phyloP scores from a whole-genome alignment of 371 early-diverging fungal genomes.

The Circinella minor region DNA sequence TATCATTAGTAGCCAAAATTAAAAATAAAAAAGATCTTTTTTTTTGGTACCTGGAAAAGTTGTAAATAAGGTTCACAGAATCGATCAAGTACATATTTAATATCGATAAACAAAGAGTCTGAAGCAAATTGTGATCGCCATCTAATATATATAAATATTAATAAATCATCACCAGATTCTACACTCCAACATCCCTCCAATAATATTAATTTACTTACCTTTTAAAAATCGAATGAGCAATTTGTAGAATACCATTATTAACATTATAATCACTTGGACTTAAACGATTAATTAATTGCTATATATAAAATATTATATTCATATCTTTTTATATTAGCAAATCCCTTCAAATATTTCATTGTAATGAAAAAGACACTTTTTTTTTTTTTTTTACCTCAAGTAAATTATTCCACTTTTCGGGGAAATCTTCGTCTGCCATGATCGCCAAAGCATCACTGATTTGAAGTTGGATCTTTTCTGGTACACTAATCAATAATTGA shows the following conservation, averaged over 20 bases:
- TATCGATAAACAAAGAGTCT: conserved; percentile 81
- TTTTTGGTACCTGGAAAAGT: conserved; percentile 70
- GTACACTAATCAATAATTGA: conserved; percentile 81
- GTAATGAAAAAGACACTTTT: too few relatives aligned
- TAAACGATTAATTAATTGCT: conserved; percentile 81
- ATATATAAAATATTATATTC: neutral
- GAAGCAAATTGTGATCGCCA: conserved; percentile 88
- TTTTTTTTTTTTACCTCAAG: conserved; percentile 59
- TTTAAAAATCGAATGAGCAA: conserved; percentile 94
- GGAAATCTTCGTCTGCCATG: conserved; percentile 93
- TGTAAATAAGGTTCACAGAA: conserved; percentile 85
- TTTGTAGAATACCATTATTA: conserved; percentile 91
- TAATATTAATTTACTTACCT: conserved; percentile 47
- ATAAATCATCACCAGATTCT: neutral
- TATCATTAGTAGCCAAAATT: neutral
- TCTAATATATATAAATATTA: conserved; percentile 38
- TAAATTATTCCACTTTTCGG: conserved; percentile 85
- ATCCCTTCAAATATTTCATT: too few relatives aligned
- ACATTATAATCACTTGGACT: conserved; percentile 76
- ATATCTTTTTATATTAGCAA: too few relatives aligned
- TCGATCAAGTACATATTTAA: conserved; percentile 87
- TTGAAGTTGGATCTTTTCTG: conserved; percentile 84
- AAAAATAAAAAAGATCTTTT: too few relatives aligned
- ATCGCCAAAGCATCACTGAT: conserved; percentile 90
- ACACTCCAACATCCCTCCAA: neutral